Evolutionary conservation across 768 basidiomycete genomes (phyloP), one percentile per base, ranked within the genome.

Genomic region (Tricholoma matsutake): DNA sequence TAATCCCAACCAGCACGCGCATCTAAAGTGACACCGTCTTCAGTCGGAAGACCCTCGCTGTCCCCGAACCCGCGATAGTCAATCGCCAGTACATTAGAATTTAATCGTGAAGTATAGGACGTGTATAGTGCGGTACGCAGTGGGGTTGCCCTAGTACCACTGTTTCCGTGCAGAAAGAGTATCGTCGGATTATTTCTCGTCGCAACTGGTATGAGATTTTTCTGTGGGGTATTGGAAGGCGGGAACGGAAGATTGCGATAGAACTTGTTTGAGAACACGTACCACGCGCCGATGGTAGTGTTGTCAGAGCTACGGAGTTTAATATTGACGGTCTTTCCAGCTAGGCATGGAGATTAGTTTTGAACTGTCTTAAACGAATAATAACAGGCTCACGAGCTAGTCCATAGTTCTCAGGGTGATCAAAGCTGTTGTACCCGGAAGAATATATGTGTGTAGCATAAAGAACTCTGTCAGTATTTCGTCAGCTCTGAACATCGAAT

Each of bases 41-140:
- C 83, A 4, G 79, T 81, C 1, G 91, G 91, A 1, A 75, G 69
- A 1, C 88, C 87, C 3, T 81, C 78, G 18, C 87, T 89, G 69
- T 92, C 89, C 4, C 76, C 91, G 64, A 86, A 93, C 1, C 90
- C 90, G 54, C 90, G 79, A 69, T 93, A 93, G 71, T 93, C 91
- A 20, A 87, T 77, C 0, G 82, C 82, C 22, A 92, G 71, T 22
- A 91, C 79, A 68, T 91, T 90, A 14, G 79, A 80, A 32, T 73
- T 72, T 29, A 87, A 71, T 0, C 83, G 79, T 6, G 81, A 77
- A 0, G 87, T 80, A 60, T 83, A 78, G 0, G 74, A 72, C 0
- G 72, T 74, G 68, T 86, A 87, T 6, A 83, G 68, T 1, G 75
- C 73, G 1, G 87, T 80, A 25, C 90, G 84, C 47, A 79, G 74